phyloP scores from a whole-genome alignment of 352 stramenopile genomes.

The Phytopythium delawarense region DNA sequence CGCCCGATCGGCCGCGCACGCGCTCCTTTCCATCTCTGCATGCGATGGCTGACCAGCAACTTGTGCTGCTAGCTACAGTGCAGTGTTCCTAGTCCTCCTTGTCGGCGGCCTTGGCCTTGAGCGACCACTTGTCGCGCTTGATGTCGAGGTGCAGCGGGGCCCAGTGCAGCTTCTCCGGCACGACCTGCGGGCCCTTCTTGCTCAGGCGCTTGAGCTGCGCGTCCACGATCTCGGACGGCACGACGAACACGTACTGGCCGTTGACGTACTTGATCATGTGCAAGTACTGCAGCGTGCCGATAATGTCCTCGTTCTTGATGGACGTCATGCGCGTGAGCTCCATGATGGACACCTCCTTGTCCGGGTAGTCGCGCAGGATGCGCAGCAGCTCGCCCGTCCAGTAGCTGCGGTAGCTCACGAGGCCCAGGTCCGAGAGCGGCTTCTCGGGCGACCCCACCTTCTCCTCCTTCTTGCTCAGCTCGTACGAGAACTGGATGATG shows the following conservation, averaged over 20 bases:
- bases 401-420: slow-evolving; percentile 98
- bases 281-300: slow-evolving; percentile 96
- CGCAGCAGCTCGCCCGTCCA: slow-evolving; percentile 97
- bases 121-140: slow-evolving; percentile 85
- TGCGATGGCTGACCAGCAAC: too few species aligned
- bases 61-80: too few species aligned
- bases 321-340: slow-evolving; percentile 91
- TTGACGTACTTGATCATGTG: slow-evolving; percentile 99
- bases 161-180: slow-evolving; percentile 80
- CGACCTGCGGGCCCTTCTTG: slow-evolving; percentile 68
- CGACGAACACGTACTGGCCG: slow-evolving; percentile 97
- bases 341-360: slow-evolving; percentile 91
- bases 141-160: slow-evolving; percentile 79
- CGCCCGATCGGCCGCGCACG: background rate
- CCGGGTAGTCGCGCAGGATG: slow-evolving; percentile 80
- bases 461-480: slow-evolving; percentile 97
- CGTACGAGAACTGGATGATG: slow-evolving; percentile 99
- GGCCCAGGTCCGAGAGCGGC: slow-evolving; percentile 97
- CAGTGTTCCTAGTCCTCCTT: slow-evolving; percentile 41
- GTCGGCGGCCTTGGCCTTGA: slow-evolving; percentile 67
- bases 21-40: background rate
- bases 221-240: slow-evolving; percentile 91
- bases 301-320: slow-evolving; percentile 98
- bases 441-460: slow-evolving; percentile 98
- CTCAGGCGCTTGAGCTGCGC: slow-evolving; percentile 74